These are phyloP conservation scores for Salix purpurea DNA, from an alignment of 345 rosid genomes.

Conservation along the genomic window DNA sequence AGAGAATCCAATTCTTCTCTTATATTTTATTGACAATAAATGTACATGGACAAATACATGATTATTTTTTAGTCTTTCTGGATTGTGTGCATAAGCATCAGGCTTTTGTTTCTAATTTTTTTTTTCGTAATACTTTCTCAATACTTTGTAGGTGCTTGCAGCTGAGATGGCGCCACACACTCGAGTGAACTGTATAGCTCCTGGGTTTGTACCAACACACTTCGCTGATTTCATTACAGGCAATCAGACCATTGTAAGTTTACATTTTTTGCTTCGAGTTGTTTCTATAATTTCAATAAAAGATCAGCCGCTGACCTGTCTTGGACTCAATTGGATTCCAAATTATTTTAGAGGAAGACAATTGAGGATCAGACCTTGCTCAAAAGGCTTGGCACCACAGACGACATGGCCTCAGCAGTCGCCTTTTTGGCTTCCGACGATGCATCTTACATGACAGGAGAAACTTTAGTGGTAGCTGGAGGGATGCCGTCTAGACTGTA, in stretches of 20 bases:
- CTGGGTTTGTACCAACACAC: conserved; percentile 86
- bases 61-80: too few species aligned
- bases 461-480: conserved; percentile 74
- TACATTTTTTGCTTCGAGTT: background rate
- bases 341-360: conserved; percentile 37
- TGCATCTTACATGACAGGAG: conserved; percentile 72
- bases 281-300: background rate
- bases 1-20: too few species aligned
- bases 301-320: background rate
- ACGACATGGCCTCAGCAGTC: conserved; percentile 67
- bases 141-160: conserved; percentile 66
- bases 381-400: conserved; percentile 67
- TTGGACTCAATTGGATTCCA: background rate
- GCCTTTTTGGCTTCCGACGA: conserved; percentile 85
- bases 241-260: conserved; percentile 46
- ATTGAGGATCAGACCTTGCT: conserved; percentile 56
- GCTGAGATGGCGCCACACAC: conserved; percentile 72
- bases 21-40: too few species aligned
- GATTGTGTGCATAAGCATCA: too few species aligned
- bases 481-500: conserved; percentile 76
- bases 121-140: background rate
- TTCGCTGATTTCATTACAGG: conserved; percentile 58
- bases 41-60: too few species aligned
- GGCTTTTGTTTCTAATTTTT: too few species aligned
- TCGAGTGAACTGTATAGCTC: conserved; percentile 83